Conservation (phyloP, 768 basidiomycete genomes). For the Agrocybe praecox region DNA sequence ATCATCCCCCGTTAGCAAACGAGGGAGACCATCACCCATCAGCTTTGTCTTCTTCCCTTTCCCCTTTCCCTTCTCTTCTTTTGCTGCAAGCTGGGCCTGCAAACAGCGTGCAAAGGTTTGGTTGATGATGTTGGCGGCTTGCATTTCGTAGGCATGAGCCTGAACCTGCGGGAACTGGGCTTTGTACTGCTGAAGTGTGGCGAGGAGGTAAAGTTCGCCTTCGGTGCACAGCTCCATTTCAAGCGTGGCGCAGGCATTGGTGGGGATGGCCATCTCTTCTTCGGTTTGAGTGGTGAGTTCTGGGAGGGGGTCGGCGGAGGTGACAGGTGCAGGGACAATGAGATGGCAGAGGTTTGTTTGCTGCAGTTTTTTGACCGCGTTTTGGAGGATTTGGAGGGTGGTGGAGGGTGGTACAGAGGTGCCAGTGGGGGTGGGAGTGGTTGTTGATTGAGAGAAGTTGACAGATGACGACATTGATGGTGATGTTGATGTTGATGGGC, state of each 20-base stretch:
- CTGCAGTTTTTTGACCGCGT: slow-evolving; percentile 2
- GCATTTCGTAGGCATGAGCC: slow-evolving; percentile 13
- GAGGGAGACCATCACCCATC: slow-evolving; percentile 25
- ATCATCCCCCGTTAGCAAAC: slow-evolving; percentile 19
- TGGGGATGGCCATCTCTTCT: not conserved
- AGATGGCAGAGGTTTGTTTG: slow-evolving; percentile 8
- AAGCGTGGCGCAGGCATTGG: not conserved
- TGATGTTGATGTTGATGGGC: not conserved
- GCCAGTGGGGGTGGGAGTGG: not conserved
- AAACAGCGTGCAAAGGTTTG: slow-evolving; percentile 18
- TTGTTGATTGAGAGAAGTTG: slow-evolving; percentile 2
- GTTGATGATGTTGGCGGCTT: slow-evolving; percentile 24
- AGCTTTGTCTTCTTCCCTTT: slow-evolving; percentile 18
- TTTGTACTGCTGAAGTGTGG: slow-evolving; percentile 11
- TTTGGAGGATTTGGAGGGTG: slow-evolving; percentile 2
- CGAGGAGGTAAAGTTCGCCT: slow-evolving; percentile 9
- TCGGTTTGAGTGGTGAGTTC: not conserved
- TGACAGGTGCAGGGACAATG: not conserved
- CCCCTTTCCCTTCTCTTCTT: slow-evolving; percentile 21
- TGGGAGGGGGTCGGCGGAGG: slow-evolving; percentile 2
- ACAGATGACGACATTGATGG: no score
- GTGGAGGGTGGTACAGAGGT: not conserved
- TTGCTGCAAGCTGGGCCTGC: slow-evolving; percentile 17
- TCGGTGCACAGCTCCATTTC: slow-evolving; percentile 7
- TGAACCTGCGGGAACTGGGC: not conserved